phyloP scores from a whole-genome alignment of 495 filamentous ascomycete species.

The Tuber indicum region DNA sequence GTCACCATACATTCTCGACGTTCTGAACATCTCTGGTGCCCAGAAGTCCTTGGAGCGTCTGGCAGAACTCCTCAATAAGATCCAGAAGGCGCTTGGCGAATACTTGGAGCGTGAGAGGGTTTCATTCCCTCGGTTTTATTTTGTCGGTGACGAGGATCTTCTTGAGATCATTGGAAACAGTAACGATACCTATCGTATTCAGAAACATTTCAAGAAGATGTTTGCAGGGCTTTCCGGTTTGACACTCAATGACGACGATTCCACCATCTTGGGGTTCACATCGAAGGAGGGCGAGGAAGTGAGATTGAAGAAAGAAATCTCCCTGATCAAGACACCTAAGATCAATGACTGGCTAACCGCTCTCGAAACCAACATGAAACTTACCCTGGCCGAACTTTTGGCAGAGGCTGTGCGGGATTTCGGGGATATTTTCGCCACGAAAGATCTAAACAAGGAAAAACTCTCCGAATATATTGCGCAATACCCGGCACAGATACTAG shows the following conservation, averaged over 20 bases:
- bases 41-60: conserved; percentile 93
- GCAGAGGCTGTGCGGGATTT: conserved; percentile 76
- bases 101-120: conserved; percentile 96
- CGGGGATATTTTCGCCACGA: conserved; percentile 59
- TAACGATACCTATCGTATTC: conserved; percentile 89
- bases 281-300: conserved; percentile 95
- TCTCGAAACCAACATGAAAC: conserved; percentile 88
- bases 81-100: conserved; percentile 96
- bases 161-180: conserved; percentile 99
- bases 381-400: conserved; percentile 81
- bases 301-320: conserved; percentile 78
- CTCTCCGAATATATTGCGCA: conserved; percentile 69
- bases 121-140: conserved; percentile 97
- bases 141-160: conserved; percentile 96
- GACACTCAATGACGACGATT: conserved; percentile 83
- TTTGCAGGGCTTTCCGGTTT: conserved; percentile 91
- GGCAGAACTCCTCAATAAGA: conserved; percentile 94
- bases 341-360: conserved; percentile 98
- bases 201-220: conserved; percentile 99
- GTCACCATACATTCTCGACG: conserved; percentile 86
- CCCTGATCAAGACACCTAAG: conserved; percentile 80
- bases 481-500: conserved; percentile 90
- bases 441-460: conserved; percentile 57
- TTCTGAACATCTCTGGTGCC: conserved; percentile 86
- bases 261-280: conserved; percentile 79